These are phyloP conservation scores for Goniomonas avonlea DNA, from an alignment of 78 protist species.

Conservation along the genomic window DNA sequence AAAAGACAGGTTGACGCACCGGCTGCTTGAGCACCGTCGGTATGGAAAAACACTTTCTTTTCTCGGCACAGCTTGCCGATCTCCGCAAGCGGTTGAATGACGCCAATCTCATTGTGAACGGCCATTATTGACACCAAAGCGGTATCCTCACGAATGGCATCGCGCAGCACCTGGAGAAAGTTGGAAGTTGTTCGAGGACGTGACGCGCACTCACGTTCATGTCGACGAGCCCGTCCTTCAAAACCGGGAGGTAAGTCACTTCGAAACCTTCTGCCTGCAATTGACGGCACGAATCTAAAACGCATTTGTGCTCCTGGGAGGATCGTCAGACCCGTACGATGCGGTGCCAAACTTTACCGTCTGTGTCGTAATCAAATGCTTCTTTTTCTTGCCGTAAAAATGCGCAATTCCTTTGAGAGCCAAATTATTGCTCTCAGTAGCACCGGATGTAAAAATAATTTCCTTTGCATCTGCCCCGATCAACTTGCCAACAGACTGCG, in stretches of 20 bases:
- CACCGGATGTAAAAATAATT: conserved; percentile 92
- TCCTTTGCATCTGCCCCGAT: conserved; percentile 85
- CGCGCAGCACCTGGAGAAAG: background rate
- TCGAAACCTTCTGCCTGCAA: conserved; percentile 84
- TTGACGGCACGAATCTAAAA: conserved; percentile 89
- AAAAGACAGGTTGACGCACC: no score
- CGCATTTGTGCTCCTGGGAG: conserved; percentile 86
- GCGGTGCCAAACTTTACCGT: no score
- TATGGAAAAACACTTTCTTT: conserved; percentile 26
- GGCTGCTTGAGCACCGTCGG: conserved; percentile 40
- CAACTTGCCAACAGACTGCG: conserved; percentile 53
- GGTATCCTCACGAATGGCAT: conserved; percentile 80
- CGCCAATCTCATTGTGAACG: conserved; percentile 98
- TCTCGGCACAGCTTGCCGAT: conserved; percentile 82
- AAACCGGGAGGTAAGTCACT: conserved; percentile 59
- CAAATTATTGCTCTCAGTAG: conserved; percentile 95
- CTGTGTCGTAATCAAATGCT: conserved; percentile 79
- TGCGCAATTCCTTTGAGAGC: conserved; percentile 91
- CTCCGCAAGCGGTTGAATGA: conserved; percentile 80
- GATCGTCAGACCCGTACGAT: no score
- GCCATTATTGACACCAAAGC: conserved; percentile 88
- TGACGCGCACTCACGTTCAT: no score
- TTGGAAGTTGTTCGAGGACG: background rate
- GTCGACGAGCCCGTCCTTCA: conserved; percentile 61
- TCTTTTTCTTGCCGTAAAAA: conserved; percentile 75